phyloP scores from a whole-genome alignment of 352 stramenopile species.

The Blastocystis sp. region DNA sequence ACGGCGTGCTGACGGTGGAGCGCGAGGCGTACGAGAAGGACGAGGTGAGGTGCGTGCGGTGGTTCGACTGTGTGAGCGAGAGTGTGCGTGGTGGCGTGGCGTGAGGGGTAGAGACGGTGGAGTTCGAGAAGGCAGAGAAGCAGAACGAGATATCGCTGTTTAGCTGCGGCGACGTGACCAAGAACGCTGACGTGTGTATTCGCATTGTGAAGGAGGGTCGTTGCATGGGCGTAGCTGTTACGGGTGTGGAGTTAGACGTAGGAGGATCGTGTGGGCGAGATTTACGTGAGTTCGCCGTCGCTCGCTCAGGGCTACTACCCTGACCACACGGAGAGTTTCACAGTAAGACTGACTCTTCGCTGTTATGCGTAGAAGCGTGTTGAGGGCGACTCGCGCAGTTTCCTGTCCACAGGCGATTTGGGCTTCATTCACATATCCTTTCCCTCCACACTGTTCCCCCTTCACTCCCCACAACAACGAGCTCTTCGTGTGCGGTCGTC shows the following conservation, averaged over 20 bases:
- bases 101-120: not conserved
- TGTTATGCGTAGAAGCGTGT: constrained; percentile 77
- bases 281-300: constrained; percentile 86
- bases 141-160: constrained; percentile 82
- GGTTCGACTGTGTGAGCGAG: constrained; percentile 56
- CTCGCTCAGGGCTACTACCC: constrained; percentile 92
- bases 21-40: constrained; percentile 87
- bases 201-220: constrained; percentile 87
- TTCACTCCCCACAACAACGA: constrained; percentile 43
- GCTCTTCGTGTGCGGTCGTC: constrained; percentile 94
- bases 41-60: constrained; percentile 76
- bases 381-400: constrained; percentile 77
- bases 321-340: constrained; percentile 9
- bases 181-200: constrained; percentile 85
- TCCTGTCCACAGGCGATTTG: constrained; percentile 92
- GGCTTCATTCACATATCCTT: constrained; percentile 88
- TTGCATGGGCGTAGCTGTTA: constrained; percentile 75
- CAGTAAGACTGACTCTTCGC: not conserved
- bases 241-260: constrained; percentile 75
- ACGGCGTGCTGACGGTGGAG: constrained; percentile 86
- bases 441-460: not conserved
- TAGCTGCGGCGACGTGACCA: constrained; percentile 89
- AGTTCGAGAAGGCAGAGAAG: not conserved
- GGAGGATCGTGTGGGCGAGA: constrained; percentile 82
- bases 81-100: constrained; percentile 73